These are phyloP conservation scores for Fusarium nanum DNA, from an alignment of 2,329 filamentous ascomycete genomes.

Conservation along the genomic window DNA sequence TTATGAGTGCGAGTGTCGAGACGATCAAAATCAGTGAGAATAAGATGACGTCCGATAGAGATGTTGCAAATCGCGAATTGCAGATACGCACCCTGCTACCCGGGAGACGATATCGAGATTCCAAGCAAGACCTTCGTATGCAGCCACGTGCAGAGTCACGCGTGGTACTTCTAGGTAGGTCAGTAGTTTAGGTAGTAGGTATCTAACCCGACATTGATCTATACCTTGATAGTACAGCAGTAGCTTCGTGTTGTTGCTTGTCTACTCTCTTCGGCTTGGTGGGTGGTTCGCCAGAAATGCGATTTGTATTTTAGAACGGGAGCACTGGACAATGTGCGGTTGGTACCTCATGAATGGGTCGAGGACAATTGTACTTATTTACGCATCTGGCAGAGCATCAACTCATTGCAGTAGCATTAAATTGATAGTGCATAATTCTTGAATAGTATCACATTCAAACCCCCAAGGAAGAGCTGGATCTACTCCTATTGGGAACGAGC, in stretches of 20 bases:
- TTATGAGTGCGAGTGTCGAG: background rate
- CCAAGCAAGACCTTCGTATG: background rate
- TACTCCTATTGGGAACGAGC: background rate
- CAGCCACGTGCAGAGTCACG: background rate
- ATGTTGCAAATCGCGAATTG: background rate
- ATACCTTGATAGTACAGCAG: background rate
- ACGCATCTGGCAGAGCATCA: background rate
- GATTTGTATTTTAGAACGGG: background rate
- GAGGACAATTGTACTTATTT: background rate
- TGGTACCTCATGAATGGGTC: background rate
- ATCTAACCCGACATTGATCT: background rate
- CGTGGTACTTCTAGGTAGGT: background rate
- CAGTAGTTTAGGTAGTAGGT: background rate
- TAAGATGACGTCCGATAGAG: background rate
- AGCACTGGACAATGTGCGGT: background rate
- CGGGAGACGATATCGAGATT: background rate
- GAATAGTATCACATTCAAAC: background rate
- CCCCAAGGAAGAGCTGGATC: background rate
- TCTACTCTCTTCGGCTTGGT: background rate
- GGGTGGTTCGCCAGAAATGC: background rate
- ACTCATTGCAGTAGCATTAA: background rate
- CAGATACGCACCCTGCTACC: background rate
- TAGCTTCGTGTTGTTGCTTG: background rate
- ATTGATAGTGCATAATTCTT: background rate
- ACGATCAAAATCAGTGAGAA: background rate